These are phyloP conservation scores for Ustilago crameri DNA, from an alignment of 1,284 basidiomycete species.

Conservation along the genomic window DNA sequence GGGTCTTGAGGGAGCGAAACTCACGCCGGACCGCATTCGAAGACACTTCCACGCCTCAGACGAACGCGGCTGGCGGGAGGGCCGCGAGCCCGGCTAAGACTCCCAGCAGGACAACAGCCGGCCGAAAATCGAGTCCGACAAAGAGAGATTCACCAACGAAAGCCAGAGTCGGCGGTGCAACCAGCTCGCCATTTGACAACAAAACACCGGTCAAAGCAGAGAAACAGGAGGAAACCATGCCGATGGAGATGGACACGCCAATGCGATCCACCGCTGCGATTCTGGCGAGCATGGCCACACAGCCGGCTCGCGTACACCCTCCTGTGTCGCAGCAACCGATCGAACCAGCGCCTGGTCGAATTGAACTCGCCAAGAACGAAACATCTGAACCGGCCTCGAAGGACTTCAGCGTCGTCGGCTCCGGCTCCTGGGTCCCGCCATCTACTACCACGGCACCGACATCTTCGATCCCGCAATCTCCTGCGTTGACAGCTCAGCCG, in stretches of 20 bases:
- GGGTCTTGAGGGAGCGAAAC: slow-evolving; percentile 28
- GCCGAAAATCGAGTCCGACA: slow-evolving; percentile 7
- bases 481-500: slow-evolving; percentile 2
- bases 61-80: slow-evolving; percentile 7
- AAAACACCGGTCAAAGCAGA: slow-evolving; percentile 8
- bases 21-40: not conserved
- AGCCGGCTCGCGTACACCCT: not conserved
- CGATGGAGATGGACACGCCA: slow-evolving; percentile 23
- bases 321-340: not conserved
- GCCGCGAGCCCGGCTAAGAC: slow-evolving; percentile 22
- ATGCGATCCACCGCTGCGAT: slow-evolving; percentile 2
- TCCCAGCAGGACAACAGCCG: slow-evolving; percentile 10
- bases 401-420: not conserved
- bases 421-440: not conserved
- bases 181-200: not conserved
- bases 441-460: not conserved
- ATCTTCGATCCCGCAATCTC: slow-evolving; percentile 4
- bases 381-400: not conserved
- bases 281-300: not conserved
- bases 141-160: slow-evolving; percentile 27
- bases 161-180: not conserved
- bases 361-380: not conserved
- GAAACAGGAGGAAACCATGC: not conserved
- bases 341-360: not conserved
- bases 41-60: slow-evolving; percentile 1